Evolutionary conservation across 768 basidiomycete species (phyloP).

Genomic region (Mycena albidolilacea): DNA sequence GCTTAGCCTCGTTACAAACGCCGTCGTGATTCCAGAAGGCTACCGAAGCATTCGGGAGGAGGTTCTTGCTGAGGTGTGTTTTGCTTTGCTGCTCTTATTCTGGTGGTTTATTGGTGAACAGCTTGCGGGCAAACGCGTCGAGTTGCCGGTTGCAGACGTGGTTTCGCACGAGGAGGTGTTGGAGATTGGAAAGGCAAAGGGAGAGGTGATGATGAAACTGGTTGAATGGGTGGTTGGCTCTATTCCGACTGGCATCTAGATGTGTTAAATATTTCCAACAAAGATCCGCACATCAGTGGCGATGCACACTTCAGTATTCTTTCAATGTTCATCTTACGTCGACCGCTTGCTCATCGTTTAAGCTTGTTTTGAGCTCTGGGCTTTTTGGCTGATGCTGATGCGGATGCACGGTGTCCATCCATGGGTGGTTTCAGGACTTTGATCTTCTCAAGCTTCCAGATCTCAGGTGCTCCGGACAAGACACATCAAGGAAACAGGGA

Average conservation of each 20-base stretch:
- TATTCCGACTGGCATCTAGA: conserved; percentile 33
- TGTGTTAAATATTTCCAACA: not conserved
- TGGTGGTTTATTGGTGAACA: conserved; percentile 44
- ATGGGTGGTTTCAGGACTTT: no score
- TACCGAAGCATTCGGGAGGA: conserved; percentile 82
- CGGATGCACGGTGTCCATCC: no score
- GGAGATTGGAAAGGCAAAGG: conserved; percentile 73
- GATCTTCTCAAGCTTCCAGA: no score
- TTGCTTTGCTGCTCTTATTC: not conserved
- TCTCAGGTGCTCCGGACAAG: no score
- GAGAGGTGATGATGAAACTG: conserved; percentile 77
- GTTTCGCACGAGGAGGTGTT: conserved; percentile 90
- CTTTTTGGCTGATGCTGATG: no score
- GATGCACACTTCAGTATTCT: not conserved
- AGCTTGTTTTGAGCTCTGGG: no score
- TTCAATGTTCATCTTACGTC: no score
- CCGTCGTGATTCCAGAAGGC: conserved; percentile 79
- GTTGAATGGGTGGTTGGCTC: conserved; percentile 75
- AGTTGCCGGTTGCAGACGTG: conserved; percentile 56
- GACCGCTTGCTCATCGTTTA: no score
- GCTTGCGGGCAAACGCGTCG: conserved; percentile 72
- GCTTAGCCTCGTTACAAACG: conserved; percentile 89
- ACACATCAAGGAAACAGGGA: no score
- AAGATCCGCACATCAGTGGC: not conserved
- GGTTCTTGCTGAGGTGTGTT: conserved; percentile 81